Evolutionary conservation across 805 yeast genomes (phyloP).

Genomic region (Isabelozyma gotoi): DNA sequence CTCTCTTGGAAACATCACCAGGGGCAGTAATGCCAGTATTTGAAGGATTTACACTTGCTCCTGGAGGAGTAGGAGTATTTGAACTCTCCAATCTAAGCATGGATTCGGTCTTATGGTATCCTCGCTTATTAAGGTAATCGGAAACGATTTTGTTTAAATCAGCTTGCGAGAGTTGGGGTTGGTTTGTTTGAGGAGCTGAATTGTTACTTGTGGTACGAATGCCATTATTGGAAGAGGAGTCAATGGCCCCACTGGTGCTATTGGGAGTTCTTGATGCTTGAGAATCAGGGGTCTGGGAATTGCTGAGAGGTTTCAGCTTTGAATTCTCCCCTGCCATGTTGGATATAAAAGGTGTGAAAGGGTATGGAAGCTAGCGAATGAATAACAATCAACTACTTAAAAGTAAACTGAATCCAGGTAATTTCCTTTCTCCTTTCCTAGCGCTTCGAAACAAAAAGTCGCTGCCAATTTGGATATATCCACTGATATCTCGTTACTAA

Average conservation of each 20-base stretch:
- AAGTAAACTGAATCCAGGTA: too few species aligned
- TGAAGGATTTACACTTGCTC: slow-evolving; percentile 49
- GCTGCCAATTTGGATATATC: not conserved
- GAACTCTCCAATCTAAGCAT: slow-evolving; percentile 86
- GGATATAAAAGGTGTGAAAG: too few species aligned
- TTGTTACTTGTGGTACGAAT: slow-evolving; percentile 4
- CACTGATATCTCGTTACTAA: not conserved
- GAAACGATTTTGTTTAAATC: slow-evolving; percentile 90
- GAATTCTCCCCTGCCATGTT: slow-evolving; percentile 8
- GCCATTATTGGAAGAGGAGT: not conserved
- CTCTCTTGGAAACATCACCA: slow-evolving; percentile 26
- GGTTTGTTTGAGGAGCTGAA: slow-evolving; percentile 25
- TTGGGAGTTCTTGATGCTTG: slow-evolving; percentile 7
- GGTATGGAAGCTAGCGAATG: too few species aligned
- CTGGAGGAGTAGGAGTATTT: slow-evolving; percentile 54
- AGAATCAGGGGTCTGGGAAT: not conserved
- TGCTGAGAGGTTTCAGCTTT: slow-evolving; percentile 1
- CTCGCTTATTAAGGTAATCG: slow-evolving; percentile 90
- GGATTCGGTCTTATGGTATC: slow-evolving; percentile 91
- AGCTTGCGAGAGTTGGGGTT: slow-evolving; percentile 66
- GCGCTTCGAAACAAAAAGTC: too few species aligned
- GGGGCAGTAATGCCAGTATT: slow-evolving; percentile 36
- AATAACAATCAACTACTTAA: too few species aligned
- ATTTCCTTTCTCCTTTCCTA: too few species aligned
- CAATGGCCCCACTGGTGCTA: slow-evolving; percentile 3